phyloP scores from a whole-genome alignment of 345 rosid genomes.

The Turritis glabra region DNA sequence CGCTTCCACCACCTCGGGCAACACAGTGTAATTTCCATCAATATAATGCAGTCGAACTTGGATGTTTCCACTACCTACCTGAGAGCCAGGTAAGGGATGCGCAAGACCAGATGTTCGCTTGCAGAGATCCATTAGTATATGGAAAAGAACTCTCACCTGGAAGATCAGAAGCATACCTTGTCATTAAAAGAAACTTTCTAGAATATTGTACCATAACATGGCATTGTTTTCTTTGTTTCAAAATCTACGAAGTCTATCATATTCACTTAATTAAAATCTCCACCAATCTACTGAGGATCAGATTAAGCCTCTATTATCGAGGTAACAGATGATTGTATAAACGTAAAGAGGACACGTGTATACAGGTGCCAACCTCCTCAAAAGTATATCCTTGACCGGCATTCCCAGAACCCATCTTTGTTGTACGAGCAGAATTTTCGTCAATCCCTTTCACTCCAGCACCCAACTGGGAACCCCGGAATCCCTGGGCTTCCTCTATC shows the following conservation, averaged over 20 bases:
- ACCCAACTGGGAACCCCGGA: constrained; percentile 60
- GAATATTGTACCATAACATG: constrained; percentile 13
- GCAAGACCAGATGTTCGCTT: constrained; percentile 70
- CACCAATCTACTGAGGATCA: constrained; percentile 3
- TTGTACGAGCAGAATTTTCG: constrained; percentile 71
- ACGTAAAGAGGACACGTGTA: constrained; percentile 4
- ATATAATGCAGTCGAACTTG: constrained; percentile 98
- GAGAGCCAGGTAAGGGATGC: constrained; percentile 92
- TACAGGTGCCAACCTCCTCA: constrained; percentile 70
- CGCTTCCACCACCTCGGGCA: constrained; percentile 99
- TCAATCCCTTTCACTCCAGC: constrained; percentile 83
- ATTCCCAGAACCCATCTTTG: constrained; percentile 90
- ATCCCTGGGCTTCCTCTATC: constrained; percentile 73
- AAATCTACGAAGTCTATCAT: background rate
- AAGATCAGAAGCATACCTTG: constrained; percentile 15
- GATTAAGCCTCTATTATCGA: constrained; percentile 2
- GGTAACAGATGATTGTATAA: constrained; percentile 11
- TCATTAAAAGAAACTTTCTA: constrained; percentile 4
- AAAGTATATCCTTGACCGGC: constrained; percentile 99
- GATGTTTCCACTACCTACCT: constrained; percentile 84
- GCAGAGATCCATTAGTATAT: constrained; percentile 97
- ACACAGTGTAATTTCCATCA: constrained; percentile 93
- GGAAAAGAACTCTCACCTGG: constrained; percentile 97
- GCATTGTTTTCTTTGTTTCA: background rate
- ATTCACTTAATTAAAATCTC: constrained; percentile 1